Conservation (phyloP, 2,329 filamentous ascomycete genomes). For the Cytospora paraplurivora region DNA sequence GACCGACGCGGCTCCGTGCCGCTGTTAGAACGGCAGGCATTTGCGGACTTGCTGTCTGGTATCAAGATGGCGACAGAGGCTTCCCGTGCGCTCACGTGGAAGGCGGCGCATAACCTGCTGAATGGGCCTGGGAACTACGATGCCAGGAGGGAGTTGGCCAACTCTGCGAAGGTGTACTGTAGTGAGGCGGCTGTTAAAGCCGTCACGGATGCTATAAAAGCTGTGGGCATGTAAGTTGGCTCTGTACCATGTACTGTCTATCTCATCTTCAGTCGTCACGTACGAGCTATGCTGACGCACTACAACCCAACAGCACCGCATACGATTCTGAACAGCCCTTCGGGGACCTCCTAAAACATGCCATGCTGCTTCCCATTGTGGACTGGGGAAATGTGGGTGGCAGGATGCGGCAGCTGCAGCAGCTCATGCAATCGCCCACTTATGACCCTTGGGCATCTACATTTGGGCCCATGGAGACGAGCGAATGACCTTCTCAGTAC, state of each 20-base stretch:
- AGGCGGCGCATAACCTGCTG: conserved; percentile 40
- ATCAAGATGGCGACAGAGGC: conserved; percentile 29
- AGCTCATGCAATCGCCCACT: conserved; percentile 44
- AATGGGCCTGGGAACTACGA: conserved; percentile 44
- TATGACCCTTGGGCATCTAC: conserved; percentile 50
- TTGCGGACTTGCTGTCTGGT: conserved; percentile 33
- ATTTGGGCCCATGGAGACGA: background rate
- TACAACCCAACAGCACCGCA: conserved; percentile 33
- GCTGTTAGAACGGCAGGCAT: conserved; percentile 49
- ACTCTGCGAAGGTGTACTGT: conserved; percentile 54
- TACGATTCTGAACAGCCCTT: conserved; percentile 47
- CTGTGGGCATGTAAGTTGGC: conserved; percentile 43
- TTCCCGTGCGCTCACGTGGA: conserved; percentile 33
- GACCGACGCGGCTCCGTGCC: conserved; percentile 45
- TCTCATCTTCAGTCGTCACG: conserved; percentile 37
- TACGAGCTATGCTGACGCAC: conserved; percentile 4
- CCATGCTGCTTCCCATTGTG: conserved; percentile 50
- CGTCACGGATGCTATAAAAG: conserved; percentile 52
- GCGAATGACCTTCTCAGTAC: background rate
- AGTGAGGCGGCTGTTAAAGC: conserved; percentile 52
- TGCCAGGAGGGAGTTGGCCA: conserved; percentile 46
- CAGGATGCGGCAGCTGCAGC: conserved; percentile 49
- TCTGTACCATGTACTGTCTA: background rate
- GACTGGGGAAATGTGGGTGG: conserved; percentile 58
- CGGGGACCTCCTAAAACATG: conserved; percentile 46